Conservation (phyloP, 2,329 filamentous ascomycete species). For the Aspergillus fischeri region DNA sequence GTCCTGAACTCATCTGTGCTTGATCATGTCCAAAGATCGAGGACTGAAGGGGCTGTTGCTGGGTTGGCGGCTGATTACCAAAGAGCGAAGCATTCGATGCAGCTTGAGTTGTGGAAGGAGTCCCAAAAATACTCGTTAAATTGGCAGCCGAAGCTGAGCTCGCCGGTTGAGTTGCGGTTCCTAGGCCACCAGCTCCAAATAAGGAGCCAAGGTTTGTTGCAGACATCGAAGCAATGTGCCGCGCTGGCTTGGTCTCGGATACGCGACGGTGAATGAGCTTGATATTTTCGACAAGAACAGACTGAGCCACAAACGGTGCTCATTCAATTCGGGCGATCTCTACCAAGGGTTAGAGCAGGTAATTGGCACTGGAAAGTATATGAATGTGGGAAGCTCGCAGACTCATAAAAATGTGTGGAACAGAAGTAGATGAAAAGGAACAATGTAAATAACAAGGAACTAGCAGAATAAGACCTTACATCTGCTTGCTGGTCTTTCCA, state of each 20-base stretch:
- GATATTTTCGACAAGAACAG: neutral
- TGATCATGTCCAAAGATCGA: slow-evolving; percentile 27
- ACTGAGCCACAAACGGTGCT: neutral
- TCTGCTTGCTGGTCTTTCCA: neutral
- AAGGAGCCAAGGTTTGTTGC: slow-evolving; percentile 23
- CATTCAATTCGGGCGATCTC: neutral
- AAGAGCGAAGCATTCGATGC: slow-evolving; percentile 22
- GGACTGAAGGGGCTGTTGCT: slow-evolving; percentile 24
- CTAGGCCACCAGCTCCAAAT: slow-evolving; percentile 27
- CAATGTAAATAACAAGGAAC: too few species aligned
- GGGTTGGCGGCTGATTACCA: slow-evolving; percentile 20
- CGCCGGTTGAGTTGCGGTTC: slow-evolving; percentile 20
- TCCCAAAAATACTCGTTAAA: slow-evolving; percentile 25
- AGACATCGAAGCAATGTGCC: slow-evolving; percentile 9
- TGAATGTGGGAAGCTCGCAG: neutral
- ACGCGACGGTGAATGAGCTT: neutral
- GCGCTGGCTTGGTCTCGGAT: neutral
- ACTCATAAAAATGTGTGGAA: neutral
- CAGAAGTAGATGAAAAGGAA: neutral
- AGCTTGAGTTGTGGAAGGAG: slow-evolving; percentile 19
- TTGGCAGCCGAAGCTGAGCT: slow-evolving; percentile 27
- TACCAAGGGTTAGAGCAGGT: neutral
- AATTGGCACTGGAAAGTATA: neutral
- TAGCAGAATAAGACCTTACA: neutral
- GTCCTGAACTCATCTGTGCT: slow-evolving; percentile 18